These are phyloP conservation scores for Citrus sp. DNA, from an alignment of 345 rosid species.

Conservation along the genomic window DNA sequence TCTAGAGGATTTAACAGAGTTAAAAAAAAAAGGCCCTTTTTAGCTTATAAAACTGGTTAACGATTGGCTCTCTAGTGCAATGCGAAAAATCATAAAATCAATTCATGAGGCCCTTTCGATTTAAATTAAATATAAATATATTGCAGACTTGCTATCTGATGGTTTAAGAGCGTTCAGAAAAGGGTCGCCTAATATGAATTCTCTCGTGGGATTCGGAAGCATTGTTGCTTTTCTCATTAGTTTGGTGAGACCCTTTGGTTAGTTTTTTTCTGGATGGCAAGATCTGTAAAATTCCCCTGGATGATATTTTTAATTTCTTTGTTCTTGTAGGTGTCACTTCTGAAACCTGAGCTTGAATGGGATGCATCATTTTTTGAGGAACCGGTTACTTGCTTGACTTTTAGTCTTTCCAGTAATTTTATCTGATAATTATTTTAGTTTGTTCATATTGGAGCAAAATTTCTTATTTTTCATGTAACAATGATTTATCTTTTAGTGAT, in stretches of 20 bases:
- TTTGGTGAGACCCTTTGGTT: slow-evolving; percentile 44
- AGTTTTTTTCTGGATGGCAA: neutral
- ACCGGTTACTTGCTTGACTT: slow-evolving; percentile 73
- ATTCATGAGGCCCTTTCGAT: slow-evolving; percentile 4
- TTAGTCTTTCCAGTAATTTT: slow-evolving; percentile 18
- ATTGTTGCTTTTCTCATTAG: slow-evolving; percentile 81
- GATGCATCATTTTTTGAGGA: slow-evolving; percentile 95
- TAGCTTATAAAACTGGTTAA: neutral
- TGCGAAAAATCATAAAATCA: neutral
- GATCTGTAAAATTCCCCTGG: neutral
- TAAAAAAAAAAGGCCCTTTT: too few relatives aligned
- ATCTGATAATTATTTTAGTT: neutral
- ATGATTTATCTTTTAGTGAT: neutral
- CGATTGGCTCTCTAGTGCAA: neutral
- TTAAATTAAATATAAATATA: slow-evolving; percentile 6
- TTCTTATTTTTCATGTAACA: neutral
- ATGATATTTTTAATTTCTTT: slow-evolving; percentile 8
- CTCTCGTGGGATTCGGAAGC: slow-evolving; percentile 89
- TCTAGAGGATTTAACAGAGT: neutral
- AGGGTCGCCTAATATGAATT: slow-evolving; percentile 96
- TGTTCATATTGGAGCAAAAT: neutral
- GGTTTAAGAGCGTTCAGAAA: slow-evolving; percentile 76
- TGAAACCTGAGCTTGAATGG: slow-evolving; percentile 85
- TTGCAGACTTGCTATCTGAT: slow-evolving; percentile 75
- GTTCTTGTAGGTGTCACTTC: slow-evolving; percentile 63